Base-by-base conservation (phyloP, 1,284 basidiomycete species). In the Volvariella volvacea region DNA sequence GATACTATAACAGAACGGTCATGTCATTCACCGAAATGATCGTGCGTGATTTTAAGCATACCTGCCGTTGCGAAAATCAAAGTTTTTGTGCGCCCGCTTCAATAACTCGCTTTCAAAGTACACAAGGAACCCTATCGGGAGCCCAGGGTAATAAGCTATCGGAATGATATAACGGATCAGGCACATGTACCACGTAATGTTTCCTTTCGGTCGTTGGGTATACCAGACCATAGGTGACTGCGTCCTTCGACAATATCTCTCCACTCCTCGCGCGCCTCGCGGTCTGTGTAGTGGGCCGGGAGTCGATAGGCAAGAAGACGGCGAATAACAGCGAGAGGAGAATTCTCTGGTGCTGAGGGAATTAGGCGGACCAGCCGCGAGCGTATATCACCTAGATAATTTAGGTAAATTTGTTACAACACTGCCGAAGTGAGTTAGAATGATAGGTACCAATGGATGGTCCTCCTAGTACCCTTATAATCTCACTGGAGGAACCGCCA, bases 151-250 rank as follows among this genome's bases (percentile, higher is more conserved):
- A n/a, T n/a, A n/a, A n/a, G n/a, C n/a, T n/a, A n/a, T n/a, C n/a
- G 21, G 16, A 19, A 46, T 25, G 15, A 30, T 12, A 28, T 30
- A 22, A 19, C 7, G n/a, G 10, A 48, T 42, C 22, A 10, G 39
- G n/a, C 38, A 54, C 17, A 15, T n/a, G 15, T 58, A 83, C 89
- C 89, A 60, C 92, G 76, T 43, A 94, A 88, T 19, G 83, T 81
- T 62, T 98, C 95, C 63, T 94, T 94, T 51, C 92, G 79, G 60
- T 98, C 95, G 32, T 79, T 79, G 0, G 93, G 91, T 39, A 99
- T 92, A 0, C 90, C 92, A 3, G 70, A 60, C 95, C 95, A 99
- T 2, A 97, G 71, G 1, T 56, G 51, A 56, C 90, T 93, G 21
- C 75, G 74, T 0, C 95, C 95, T 66, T 98, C 94, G 10, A 98